These are phyloP conservation scores for Lactarius trivialis DNA, from an alignment of 768 basidiomycete genomes.

Conservation along the genomic window DNA sequence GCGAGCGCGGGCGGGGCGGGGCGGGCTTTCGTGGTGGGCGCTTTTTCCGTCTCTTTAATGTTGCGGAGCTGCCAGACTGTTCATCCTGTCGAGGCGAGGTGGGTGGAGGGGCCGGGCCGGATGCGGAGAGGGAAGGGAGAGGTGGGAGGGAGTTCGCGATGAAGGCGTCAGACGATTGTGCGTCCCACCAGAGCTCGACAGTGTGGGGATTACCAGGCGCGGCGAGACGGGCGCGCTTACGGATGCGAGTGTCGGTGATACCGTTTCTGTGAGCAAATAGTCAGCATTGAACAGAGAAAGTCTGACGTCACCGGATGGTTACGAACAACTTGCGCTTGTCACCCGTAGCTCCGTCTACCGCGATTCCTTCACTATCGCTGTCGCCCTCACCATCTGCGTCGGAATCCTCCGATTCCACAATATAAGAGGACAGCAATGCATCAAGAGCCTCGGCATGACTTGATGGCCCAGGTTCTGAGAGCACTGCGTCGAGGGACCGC, in stretches of 20 bases:
- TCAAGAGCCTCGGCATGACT: constrained; percentile 7
- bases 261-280: constrained; percentile 25
- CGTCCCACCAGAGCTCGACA: constrained; percentile 23
- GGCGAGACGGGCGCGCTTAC: constrained; percentile 56
- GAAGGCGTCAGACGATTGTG: constrained; percentile 20
- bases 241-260: constrained; percentile 40
- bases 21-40: constrained; percentile 30
- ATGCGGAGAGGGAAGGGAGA: constrained; percentile 20
- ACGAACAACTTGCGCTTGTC: constrained; percentile 58
- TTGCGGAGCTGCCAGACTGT: constrained; percentile 25
- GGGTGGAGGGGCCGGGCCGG: constrained; percentile 23
- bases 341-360: constrained; percentile 37
- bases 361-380: constrained; percentile 28
- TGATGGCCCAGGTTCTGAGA: constrained; percentile 16
- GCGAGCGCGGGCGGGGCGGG: constrained; percentile 29
- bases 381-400: constrained; percentile 26
- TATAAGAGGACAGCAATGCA: constrained; percentile 10
- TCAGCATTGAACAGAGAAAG: neutral
- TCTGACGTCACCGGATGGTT: neutral
- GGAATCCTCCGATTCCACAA: constrained; percentile 18
- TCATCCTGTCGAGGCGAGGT: constrained; percentile 20
- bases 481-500: constrained; percentile 35
- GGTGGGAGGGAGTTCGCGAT: constrained; percentile 22
- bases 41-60: constrained; percentile 31
- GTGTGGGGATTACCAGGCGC: constrained; percentile 15